Evolutionary conservation across 2,329 filamentous ascomycete species (phyloP), one percentile per base, ranked within the genome.

Genomic region (Pseudopithomyces chartarum): DNA sequence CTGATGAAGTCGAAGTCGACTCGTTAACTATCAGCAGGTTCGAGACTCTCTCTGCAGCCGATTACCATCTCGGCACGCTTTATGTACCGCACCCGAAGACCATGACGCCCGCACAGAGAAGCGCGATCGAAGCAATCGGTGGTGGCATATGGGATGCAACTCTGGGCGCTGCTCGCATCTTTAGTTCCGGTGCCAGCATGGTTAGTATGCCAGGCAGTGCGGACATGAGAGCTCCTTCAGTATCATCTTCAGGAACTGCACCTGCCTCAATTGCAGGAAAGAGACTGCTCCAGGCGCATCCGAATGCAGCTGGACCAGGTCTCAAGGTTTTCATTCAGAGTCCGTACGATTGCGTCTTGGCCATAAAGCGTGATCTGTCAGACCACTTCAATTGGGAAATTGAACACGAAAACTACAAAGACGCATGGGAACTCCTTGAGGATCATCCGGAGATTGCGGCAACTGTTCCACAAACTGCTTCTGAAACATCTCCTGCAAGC

Each of bases 281-380:
- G 46, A 60, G 69, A 36, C 63, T 62, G 45, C 50, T 58, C n/a
- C 71, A 66, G 36, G 70, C 74, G 13, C 81, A 83, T 61, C 82
- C 80, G 45, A 79, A 84, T 62, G 78, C 79, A 17, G 75, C 79
- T 5, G 81, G 82, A 10, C 80, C 83, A 36, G 87, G 88, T 6
- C 81, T 88, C 63, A 90, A 98, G 69, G 90, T 99, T 15, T 97
- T 97, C 72, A 91, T 99, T 39, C 92, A 97, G 68, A 97, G 92
- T 66, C 95, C 95, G 0, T 99, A 96, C 70, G 95, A 99, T 76
- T 98, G 93, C 67, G 89, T 98, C n/a, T 80, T 97, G 53, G 91
- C 92, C 0, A 91, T 95, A 2, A 93, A 93, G 71, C 84, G 95
- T 64, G 93, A 97, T 68, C 81, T 96, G 15, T 81, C 87, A 3